Percentiles rank a stretch among this genome's conserved stretches.
Conservation (phyloP, 2,329 filamentous ascomycete species). For the Reticulascus tulasneorum region DNA sequence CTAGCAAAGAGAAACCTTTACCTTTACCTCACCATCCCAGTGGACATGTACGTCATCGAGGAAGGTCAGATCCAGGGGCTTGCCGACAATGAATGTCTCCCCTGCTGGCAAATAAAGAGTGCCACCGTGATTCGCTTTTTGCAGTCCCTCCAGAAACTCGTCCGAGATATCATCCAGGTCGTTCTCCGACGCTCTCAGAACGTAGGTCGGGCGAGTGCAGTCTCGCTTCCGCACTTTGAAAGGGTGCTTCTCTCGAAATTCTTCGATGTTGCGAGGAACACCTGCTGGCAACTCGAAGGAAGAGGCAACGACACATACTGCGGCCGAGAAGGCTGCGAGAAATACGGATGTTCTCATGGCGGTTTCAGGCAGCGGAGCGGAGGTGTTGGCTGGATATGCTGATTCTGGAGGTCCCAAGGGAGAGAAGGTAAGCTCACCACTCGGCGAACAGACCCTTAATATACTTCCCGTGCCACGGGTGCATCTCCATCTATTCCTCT, state of each 20-base stretch:
- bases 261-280: slow-evolving; percentile 21
- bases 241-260: slow-evolving; percentile 37
- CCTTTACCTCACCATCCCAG: slow-evolving; percentile 23
- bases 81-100: slow-evolving; percentile 56
- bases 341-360: slow-evolving; percentile 17
- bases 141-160: slow-evolving; percentile 32
- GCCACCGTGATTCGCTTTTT: slow-evolving; percentile 53
- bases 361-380: too few relatives aligned
- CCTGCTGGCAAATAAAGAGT: slow-evolving; percentile 52
- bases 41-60: slow-evolving; percentile 57
- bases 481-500: too few relatives aligned
- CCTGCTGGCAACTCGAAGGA: slow-evolving; percentile 11
- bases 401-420: too few relatives aligned
- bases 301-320: slow-evolving; percentile 9
- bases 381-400: too few relatives aligned
- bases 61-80: slow-evolving; percentile 59
- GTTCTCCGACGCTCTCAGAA: slow-evolving; percentile 24
- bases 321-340: slow-evolving; percentile 14
- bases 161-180: slow-evolving; percentile 35
- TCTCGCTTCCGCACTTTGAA: slow-evolving; percentile 40
- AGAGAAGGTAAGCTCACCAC: too few relatives aligned
- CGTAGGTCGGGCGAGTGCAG: slow-evolving; percentile 12
- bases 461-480: too few relatives aligned
- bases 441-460: too few relatives aligned
- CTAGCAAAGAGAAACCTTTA: slow-evolving; percentile 10